These are phyloP conservation scores for Boletus rubroflammeus DNA, from an alignment of 768 basidiomycete genomes.

Conservation along the genomic window DNA sequence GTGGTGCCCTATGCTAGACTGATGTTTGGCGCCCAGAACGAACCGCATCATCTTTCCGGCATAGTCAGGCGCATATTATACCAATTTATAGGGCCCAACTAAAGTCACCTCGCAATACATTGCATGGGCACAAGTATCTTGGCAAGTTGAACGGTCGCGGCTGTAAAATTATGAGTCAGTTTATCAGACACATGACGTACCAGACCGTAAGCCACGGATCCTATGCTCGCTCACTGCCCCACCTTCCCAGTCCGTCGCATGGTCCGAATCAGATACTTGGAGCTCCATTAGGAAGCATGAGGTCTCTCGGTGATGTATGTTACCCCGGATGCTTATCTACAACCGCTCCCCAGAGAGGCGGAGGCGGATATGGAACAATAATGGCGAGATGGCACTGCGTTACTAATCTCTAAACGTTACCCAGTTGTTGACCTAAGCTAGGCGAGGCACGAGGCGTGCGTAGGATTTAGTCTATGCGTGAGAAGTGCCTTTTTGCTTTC, in stretches of 20 bases:
- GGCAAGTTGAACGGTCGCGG: background rate
- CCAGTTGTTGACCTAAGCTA: too few relatives aligned
- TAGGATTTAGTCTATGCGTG: too few relatives aligned
- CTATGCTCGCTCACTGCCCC: too few relatives aligned
- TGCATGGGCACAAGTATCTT: background rate
- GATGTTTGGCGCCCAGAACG: slow-evolving; percentile 37
- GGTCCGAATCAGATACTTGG: background rate
- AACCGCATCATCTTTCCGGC: slow-evolving; percentile 79
- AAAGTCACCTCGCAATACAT: background rate
- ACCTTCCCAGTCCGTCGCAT: background rate
- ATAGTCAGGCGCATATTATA: slow-evolving; percentile 79
- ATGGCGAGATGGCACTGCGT: too few relatives aligned
- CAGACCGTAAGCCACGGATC: background rate
- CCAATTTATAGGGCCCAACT: slow-evolving; percentile 89
- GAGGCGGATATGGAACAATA: background rate
- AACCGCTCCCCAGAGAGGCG: background rate
- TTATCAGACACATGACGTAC: background rate
- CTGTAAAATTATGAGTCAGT: background rate
- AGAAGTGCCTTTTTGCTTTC: too few relatives aligned
- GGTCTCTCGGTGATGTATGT: too few relatives aligned
- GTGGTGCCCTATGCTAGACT: background rate
- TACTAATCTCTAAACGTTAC: too few relatives aligned
- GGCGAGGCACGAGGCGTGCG: too few relatives aligned
- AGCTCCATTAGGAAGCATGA: background rate
- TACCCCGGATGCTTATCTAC: too few relatives aligned